Percentiles rank a stretch among this genome's conserved stretches.
phyloP scores from a whole-genome alignment of 2,329 filamentous ascomycete genomes.

The Fusarium sterilihyphosum region DNA sequence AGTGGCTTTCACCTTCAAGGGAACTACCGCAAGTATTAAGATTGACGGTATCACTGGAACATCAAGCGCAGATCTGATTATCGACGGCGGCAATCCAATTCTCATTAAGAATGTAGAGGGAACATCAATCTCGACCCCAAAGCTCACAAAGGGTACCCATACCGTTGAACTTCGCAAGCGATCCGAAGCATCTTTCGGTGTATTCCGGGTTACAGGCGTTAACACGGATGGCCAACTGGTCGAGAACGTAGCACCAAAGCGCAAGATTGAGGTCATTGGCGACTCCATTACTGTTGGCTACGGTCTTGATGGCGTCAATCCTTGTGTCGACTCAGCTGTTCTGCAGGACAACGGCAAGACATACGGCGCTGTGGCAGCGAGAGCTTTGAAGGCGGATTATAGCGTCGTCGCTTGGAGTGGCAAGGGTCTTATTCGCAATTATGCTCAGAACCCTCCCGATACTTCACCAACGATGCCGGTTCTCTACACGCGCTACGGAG shows the following conservation, averaged over 20 bases:
- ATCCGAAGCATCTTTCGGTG: conserved; percentile 22
- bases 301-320: conserved; percentile 52
- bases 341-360: conserved; percentile 53
- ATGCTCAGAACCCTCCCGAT: conserved; percentile 43
- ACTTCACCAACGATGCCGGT: conserved; percentile 50
- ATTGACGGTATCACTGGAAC: conserved; percentile 11
- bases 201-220: conserved; percentile 3
- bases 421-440: conserved; percentile 55
- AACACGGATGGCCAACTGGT: conserved; percentile 32
- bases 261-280: conserved; percentile 56
- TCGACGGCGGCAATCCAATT: conserved; percentile 20
- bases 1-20: conserved; percentile 53
- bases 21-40: conserved; percentile 51
- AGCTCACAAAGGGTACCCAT: conserved; percentile 15
- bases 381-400: conserved; percentile 54
- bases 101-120: conserved; percentile 14
- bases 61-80: conserved; percentile 27
- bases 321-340: conserved; percentile 52
- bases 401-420: conserved; percentile 56
- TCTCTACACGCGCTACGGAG: conserved; percentile 55
- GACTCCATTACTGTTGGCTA: conserved; percentile 58
- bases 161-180: conserved; percentile 30
- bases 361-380: conserved; percentile 55
- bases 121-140: conserved; percentile 5
- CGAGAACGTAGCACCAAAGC: conserved; percentile 37